Evolutionary conservation across 78 protist genomes (phyloP), one percentile per base, ranked within the genome.

Genomic region (Polysphondylium violaceum): DNA sequence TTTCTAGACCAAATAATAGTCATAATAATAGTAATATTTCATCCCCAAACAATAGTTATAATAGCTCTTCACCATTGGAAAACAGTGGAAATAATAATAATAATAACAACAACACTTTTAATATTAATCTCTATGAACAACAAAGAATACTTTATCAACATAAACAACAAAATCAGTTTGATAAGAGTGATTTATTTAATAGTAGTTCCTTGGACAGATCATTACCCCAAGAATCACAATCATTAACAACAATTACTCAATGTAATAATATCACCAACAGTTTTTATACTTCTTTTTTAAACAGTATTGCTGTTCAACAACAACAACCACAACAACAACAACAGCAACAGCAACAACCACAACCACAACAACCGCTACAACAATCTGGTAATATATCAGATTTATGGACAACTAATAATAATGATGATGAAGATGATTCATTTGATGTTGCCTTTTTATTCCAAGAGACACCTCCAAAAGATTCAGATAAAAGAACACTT

Each of bases 211-310:
- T n/a, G n/a, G n/a, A n/a, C n/a, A n/a, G n/a, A n/a, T n/a, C n/a
- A n/a, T n/a, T n/a, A n/a, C 72, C 16, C 72, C 72, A 17, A 36
- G 72, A 16, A 64, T 47, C 8, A 21, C 72, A 35, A 61, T 33
- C 69, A 31, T 33, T 21, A 61, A 29, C 69, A 29, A 29, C 69
- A 29, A 61, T n/a, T n/a, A n/a, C n/a, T n/a, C n/a, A n/a, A n/a
- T n/a, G n/a, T n/a, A n/a, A n/a, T n/a, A n/a, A n/a, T n/a, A n/a
- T n/a, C 31, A 61, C 16, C 69, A 61, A 61, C n/a, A 11, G 17
- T n/a, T n/a, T n/a, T n/a, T n/a, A n/a, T n/a, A n/a, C n/a, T n/a
- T n/a, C n/a, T n/a, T n/a, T n/a, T n/a, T n/a, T n/a, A n/a, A n/a
- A n/a, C n/a, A n/a, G n/a, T n/a, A n/a, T n/a, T n/a, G n/a, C n/a